Percentiles rank a stretch among this genome's conserved stretches.
Evolutionary conservation across 768 basidiomycete genomes (phyloP).

Genomic region (Podaxis sp.): DNA sequence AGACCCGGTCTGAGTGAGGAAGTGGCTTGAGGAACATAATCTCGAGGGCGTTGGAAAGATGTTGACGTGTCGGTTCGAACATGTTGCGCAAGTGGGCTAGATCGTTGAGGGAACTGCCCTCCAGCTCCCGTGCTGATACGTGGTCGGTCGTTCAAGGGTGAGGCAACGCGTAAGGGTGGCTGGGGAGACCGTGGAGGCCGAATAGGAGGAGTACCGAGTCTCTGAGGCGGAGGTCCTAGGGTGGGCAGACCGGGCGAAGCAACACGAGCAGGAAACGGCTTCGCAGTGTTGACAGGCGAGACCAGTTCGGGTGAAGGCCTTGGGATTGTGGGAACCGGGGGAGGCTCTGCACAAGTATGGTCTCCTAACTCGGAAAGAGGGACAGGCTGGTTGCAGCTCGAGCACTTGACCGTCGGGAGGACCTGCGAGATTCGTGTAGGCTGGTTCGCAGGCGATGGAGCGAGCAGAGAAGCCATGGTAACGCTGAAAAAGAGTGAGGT

Average conservation of each 20-base stretch:
- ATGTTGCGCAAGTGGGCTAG: conserved; percentile 36
- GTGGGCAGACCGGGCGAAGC: conserved; percentile 19
- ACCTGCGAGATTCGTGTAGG: conserved; percentile 64
- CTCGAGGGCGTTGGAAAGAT: conserved; percentile 19
- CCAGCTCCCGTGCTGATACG: conserved; percentile 24
- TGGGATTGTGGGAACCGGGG: conserved; percentile 43
- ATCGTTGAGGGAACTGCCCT: conserved; percentile 28
- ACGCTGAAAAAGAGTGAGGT: conserved; percentile 10
- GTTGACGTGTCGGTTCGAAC: conserved; percentile 19
- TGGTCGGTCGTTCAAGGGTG: conserved; percentile 29
- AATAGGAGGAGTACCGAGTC: conserved; percentile 16
- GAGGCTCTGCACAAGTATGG: conserved; percentile 64
- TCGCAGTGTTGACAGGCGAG: conserved; percentile 45
- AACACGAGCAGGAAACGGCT: conserved; percentile 48
- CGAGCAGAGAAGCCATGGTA: conserved; percentile 33
- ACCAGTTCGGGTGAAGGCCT: conserved; percentile 38
- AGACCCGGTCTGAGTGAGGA: conserved; percentile 2
- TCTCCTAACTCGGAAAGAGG: conserved; percentile 73
- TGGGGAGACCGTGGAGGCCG: conserved; percentile 10
- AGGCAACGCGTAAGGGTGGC: conserved; percentile 26
- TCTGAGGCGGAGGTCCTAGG: conserved; percentile 19
- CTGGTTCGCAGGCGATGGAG: conserved; percentile 25
- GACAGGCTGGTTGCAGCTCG: conserved; percentile 69
- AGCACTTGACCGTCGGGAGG: conserved; percentile 84
- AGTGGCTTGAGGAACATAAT: conserved; percentile 11